These are phyloP conservation scores for Trichoderma asperelloides DNA, from an alignment of 495 filamentous ascomycete species.

Conservation along the genomic window DNA sequence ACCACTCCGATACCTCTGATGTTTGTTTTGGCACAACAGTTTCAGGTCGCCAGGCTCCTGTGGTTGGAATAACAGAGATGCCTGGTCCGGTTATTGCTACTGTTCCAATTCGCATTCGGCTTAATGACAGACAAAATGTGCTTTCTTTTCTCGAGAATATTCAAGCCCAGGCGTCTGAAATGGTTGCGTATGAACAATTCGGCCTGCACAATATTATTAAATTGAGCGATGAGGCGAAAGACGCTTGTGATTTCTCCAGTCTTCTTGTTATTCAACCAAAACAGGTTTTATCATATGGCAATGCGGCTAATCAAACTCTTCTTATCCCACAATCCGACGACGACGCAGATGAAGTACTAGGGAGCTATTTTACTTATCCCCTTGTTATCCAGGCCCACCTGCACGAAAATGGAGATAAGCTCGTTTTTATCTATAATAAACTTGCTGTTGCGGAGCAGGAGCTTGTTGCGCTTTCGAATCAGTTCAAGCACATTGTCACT, in stretches of 20 bases:
- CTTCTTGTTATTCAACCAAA: slow-evolving; percentile 10
- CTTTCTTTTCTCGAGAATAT: background rate
- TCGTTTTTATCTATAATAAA: slow-evolving; percentile 11
- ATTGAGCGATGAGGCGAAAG: slow-evolving; percentile 16
- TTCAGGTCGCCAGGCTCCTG: slow-evolving; percentile 14
- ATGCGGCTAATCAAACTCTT: background rate
- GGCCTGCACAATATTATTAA: slow-evolving; percentile 5
- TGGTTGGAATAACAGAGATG: background rate
- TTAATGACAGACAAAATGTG: background rate
- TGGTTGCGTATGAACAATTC: slow-evolving; percentile 6
- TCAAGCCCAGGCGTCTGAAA: background rate
- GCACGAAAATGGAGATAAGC: background rate
- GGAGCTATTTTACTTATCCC: slow-evolving; percentile 3
- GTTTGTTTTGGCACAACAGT: background rate
- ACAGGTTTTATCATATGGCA: background rate
- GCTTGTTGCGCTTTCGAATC: slow-evolving; percentile 16
- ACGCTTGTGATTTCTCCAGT: slow-evolving; percentile 23
- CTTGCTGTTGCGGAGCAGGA: slow-evolving; percentile 12
- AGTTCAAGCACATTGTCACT: slow-evolving; percentile 11
- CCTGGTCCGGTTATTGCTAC: background rate
- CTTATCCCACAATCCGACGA: background rate
- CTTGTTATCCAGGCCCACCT: background rate
- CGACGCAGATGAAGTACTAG: background rate
- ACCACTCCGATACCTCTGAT: background rate
- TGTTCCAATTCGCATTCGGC: background rate